Conservation (phyloP, 2,329 filamentous ascomycete genomes). For the Ambrosiella xylebori region DNA sequence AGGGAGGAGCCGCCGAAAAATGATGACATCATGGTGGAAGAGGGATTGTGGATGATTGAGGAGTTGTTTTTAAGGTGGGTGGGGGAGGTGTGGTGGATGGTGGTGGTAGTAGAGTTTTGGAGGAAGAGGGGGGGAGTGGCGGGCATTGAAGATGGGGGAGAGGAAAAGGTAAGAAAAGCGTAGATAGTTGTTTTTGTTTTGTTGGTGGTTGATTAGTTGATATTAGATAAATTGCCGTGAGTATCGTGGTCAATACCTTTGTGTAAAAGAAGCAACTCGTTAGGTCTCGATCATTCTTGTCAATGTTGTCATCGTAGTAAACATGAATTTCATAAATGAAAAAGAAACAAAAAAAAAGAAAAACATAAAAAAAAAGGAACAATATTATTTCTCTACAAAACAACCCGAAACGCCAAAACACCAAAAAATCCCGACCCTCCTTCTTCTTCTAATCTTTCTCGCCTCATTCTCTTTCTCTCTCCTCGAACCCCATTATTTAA, state of each 20-base stretch:
- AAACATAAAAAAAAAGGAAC: background rate
- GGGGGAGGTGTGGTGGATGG: background rate
- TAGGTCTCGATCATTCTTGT: background rate
- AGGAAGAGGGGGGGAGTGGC: slow-evolving; percentile 1
- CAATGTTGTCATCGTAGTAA: background rate
- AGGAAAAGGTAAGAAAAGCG: background rate
- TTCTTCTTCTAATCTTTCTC: background rate
- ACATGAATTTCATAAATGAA: background rate
- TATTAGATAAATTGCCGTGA: background rate
- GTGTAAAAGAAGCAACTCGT: background rate
- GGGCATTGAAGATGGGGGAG: background rate
- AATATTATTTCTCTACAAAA: background rate
- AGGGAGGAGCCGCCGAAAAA: slow-evolving; percentile 6
- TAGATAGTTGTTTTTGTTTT: background rate
- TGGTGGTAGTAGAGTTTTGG: slow-evolving; percentile 3
- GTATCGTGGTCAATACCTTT: background rate
- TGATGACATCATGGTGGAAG: slow-evolving; percentile 10
- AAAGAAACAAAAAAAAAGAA: background rate
- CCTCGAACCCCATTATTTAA: background rate
- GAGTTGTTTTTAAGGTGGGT: slow-evolving; percentile 8
- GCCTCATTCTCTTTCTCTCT: background rate
- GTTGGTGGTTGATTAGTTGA: background rate
- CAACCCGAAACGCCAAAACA: background rate
- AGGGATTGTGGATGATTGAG: background rate
- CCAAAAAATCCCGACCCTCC: background rate